Conservation (phyloP, 2,329 filamentous ascomycete genomes). For the Aspergillus ochraceus region DNA sequence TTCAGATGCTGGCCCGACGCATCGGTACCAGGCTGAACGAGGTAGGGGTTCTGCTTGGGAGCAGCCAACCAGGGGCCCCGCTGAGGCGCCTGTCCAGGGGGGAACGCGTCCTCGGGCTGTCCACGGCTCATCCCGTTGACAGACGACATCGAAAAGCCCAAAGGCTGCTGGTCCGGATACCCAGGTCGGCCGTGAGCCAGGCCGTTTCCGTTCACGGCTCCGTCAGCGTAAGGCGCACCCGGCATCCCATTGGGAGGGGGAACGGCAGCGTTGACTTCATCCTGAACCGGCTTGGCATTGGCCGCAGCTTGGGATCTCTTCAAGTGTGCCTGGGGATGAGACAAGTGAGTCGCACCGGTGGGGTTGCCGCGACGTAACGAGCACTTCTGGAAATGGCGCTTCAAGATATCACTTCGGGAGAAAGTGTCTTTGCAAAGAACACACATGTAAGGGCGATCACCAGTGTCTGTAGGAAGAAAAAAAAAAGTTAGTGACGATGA, state of each 20-base stretch:
- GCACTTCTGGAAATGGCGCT: constrained; percentile 99
- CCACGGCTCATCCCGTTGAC: constrained; percentile 44
- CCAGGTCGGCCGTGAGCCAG: constrained; percentile 39
- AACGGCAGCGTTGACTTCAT: constrained; percentile 47
- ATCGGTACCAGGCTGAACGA: constrained; percentile 43
- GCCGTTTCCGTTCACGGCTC: constrained; percentile 43
- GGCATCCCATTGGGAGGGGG: constrained; percentile 45
- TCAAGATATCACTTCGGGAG: constrained; percentile 94
- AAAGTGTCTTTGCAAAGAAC: constrained; percentile 97
- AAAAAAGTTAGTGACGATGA: constrained; percentile 24
- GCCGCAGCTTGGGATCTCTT: constrained; percentile 64
- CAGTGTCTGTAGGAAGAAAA: constrained; percentile 69
- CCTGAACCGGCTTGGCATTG: constrained; percentile 43
- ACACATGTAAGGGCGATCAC: constrained; percentile 97
- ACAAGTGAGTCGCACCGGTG: constrained; percentile 89
- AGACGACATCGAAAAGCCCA: constrained; percentile 44
- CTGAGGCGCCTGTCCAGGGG: constrained; percentile 39
- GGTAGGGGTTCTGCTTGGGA: constrained; percentile 47
- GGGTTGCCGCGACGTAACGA: constrained; percentile 95
- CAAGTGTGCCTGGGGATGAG: constrained; percentile 85
- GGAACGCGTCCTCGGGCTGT: constrained; percentile 36
- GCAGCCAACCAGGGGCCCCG: constrained; percentile 45
- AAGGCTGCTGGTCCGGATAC: constrained; percentile 43
- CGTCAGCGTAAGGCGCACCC: constrained; percentile 44
- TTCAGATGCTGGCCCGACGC: constrained; percentile 43